Evolutionary conservation across 2,329 filamentous ascomycete genomes (phyloP).

Genomic region (Microcyclosporella mali): DNA sequence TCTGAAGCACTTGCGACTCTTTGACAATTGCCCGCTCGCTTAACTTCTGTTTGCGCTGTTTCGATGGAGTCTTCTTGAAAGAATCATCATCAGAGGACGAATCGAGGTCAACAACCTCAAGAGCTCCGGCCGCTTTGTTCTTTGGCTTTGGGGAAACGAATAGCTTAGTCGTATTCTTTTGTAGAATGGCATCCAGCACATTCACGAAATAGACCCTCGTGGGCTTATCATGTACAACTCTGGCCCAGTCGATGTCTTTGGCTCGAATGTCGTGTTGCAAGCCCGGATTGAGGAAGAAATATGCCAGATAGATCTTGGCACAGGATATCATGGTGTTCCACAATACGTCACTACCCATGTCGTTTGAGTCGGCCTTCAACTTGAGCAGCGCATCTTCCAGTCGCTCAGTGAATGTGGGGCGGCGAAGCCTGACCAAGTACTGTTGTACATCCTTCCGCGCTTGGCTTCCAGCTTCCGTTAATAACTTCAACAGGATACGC

Average conservation of each 20-base stretch:
- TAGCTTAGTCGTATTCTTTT: slow-evolving; percentile 10
- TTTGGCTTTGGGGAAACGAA: slow-evolving; percentile 13
- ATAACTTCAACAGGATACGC: slow-evolving; percentile 40
- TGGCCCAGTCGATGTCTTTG: slow-evolving; percentile 3
- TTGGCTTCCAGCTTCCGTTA: slow-evolving; percentile 26
- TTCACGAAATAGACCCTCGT: slow-evolving; percentile 2
- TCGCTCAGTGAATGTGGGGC: not conserved
- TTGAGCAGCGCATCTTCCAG: not conserved
- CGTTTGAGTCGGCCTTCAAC: slow-evolving; percentile 1
- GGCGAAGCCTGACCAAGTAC: slow-evolving; percentile 4
- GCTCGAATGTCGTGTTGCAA: slow-evolving; percentile 1
- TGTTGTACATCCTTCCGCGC: slow-evolving; percentile 10
- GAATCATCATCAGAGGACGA: slow-evolving; percentile 15
- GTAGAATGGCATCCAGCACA: slow-evolving; percentile 10
- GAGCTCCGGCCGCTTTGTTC: not conserved
- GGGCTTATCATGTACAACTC: not conserved
- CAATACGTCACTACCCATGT: not conserved
- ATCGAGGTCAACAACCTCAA: slow-evolving; percentile 7
- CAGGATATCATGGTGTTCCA: slow-evolving; percentile 3
- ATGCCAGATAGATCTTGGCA: slow-evolving; percentile 14
- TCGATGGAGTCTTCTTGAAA: slow-evolving; percentile 8
- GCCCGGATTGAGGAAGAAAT: slow-evolving; percentile 1
- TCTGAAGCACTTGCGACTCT: slow-evolving; percentile 11
- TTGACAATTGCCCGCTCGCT: slow-evolving; percentile 12
- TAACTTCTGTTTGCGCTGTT: slow-evolving; percentile 17